Percentiles rank a stretch among this genome's conserved stretches.
Conservation (phyloP, 2,329 filamentous ascomycete species). For the Nigrograna mackinnonii region DNA sequence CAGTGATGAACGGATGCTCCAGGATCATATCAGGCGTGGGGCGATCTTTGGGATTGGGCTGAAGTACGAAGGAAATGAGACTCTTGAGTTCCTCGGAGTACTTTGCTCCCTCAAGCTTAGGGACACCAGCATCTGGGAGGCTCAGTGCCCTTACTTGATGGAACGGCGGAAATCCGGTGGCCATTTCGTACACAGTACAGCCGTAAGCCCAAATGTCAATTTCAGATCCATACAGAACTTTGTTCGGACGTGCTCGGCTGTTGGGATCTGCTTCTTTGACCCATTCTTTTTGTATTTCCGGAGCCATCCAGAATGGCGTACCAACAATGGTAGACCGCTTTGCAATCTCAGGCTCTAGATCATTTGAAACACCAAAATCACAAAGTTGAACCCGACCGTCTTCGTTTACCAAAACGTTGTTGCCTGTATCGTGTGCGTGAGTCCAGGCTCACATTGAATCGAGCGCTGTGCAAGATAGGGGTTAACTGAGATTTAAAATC, state of each 20-base stretch:
- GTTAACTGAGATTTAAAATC: too few relatives aligned
- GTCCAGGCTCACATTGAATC: too few relatives aligned
- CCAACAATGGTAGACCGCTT: slow-evolving; percentile 82
- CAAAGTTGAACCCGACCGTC: slow-evolving; percentile 77
- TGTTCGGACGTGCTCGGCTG: slow-evolving; percentile 55
- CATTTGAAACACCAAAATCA: slow-evolving; percentile 82
- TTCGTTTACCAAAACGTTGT: slow-evolving; percentile 80
- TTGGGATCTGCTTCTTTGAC: slow-evolving; percentile 64
- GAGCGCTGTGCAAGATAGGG: too few relatives aligned
- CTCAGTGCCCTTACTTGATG: slow-evolving; percentile 44
- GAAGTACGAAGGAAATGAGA: slow-evolving; percentile 73
- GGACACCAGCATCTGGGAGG: slow-evolving; percentile 54
- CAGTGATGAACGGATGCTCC: slow-evolving; percentile 68
- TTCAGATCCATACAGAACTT: slow-evolving; percentile 51
- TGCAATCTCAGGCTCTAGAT: slow-evolving; percentile 73
- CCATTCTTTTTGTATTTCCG: slow-evolving; percentile 61
- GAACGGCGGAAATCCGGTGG: slow-evolving; percentile 75
- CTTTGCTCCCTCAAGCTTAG: slow-evolving; percentile 70
- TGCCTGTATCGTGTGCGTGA: too few relatives aligned
- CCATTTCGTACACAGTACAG: slow-evolving; percentile 79
- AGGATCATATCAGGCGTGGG: slow-evolving; percentile 73
- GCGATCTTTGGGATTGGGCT: slow-evolving; percentile 68
- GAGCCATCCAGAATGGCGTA: slow-evolving; percentile 86
- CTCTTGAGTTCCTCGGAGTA: slow-evolving; percentile 72
- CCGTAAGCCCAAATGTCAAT: slow-evolving; percentile 85